phyloP scores from a whole-genome alignment of 768 basidiomycete species.

The Piloderma croceum region DNA sequence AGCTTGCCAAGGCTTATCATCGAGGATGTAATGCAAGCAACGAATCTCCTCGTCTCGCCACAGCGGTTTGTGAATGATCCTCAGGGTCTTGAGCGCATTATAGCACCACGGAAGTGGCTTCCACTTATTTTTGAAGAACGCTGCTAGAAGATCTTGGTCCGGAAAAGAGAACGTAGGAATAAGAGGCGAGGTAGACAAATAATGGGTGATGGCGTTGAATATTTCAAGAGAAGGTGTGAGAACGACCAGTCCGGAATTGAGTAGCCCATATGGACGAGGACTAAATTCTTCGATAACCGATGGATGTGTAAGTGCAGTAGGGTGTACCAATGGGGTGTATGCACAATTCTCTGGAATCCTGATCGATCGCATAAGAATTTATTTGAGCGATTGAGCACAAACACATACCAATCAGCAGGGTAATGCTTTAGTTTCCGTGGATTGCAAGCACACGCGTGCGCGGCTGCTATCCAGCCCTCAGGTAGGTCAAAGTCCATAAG shows the following conservation, averaged over 20 bases:
- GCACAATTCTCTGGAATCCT: constrained; percentile 95
- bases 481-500: constrained; percentile 50
- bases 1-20: constrained; percentile 81
- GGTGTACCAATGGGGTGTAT: constrained; percentile 50
- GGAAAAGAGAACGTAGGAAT: constrained; percentile 65
- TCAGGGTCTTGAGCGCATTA: constrained; percentile 89
- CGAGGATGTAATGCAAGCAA: constrained; percentile 82
- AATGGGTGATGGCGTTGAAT: constrained; percentile 47
- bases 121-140: constrained; percentile 75
- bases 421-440: constrained; percentile 81
- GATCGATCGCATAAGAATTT: constrained; percentile 1
- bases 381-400: background rate
- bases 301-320: constrained; percentile 43
- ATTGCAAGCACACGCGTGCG: constrained; percentile 92
- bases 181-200: constrained; percentile 50
- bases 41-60: constrained; percentile 87
- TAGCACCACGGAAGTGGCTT: constrained; percentile 78
- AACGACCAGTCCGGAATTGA: constrained; percentile 89
- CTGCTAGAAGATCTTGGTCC: constrained; percentile 89
- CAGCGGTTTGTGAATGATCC: constrained; percentile 59
- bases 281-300: constrained; percentile 34
- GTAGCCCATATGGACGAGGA: constrained; percentile 72
- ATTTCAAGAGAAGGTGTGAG: constrained; percentile 65
- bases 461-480: constrained; percentile 75
- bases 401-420: constrained; percentile 73